Percentiles rank a stretch among this genome's conserved stretches.
phyloP scores from a whole-genome alignment of 345 rosid species.

The Eucalyptus sideroxylon region DNA sequence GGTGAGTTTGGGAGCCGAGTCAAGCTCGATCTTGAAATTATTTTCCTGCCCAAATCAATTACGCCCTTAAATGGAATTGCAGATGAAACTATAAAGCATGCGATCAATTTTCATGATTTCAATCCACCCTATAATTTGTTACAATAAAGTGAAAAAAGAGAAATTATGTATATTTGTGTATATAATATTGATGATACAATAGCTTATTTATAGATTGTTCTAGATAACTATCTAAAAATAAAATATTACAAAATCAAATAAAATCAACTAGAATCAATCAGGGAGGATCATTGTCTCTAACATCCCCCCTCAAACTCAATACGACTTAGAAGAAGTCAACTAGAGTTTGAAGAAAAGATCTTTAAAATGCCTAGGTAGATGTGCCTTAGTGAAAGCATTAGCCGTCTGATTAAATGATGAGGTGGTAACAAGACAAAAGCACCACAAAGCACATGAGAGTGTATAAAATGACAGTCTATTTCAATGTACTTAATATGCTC shows the following conservation, averaged over 20 bases:
- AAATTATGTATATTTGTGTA: no score
- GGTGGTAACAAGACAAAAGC: not conserved
- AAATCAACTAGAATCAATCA: no score
- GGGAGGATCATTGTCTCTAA: no score
- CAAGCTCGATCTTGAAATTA: not conserved
- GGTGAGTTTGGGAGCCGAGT: not conserved
- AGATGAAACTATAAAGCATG: not conserved
- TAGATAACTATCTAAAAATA: no score
- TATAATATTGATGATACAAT: no score
- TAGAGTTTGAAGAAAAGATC: not conserved
- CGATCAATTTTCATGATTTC: not conserved
- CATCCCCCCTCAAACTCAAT: no score
- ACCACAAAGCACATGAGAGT: not conserved
- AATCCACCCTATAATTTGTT: not conserved
- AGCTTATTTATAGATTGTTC: no score
- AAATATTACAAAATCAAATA: no score
- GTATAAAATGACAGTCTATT: not conserved
- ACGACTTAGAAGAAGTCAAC: not conserved
- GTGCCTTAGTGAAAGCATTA: not conserved
- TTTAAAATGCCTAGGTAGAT: not conserved
- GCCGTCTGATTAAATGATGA: no score
- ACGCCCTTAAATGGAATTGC: not conserved
- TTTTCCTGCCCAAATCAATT: not conserved
- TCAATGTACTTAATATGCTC: not conserved
- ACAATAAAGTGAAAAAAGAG: no score